Percentiles rank a stretch among this genome's conserved stretches.
These are phyloP conservation scores for Physocladia obscura DNA, from an alignment of 192 early-diverging fungal genomes.

Conservation along the genomic window DNA sequence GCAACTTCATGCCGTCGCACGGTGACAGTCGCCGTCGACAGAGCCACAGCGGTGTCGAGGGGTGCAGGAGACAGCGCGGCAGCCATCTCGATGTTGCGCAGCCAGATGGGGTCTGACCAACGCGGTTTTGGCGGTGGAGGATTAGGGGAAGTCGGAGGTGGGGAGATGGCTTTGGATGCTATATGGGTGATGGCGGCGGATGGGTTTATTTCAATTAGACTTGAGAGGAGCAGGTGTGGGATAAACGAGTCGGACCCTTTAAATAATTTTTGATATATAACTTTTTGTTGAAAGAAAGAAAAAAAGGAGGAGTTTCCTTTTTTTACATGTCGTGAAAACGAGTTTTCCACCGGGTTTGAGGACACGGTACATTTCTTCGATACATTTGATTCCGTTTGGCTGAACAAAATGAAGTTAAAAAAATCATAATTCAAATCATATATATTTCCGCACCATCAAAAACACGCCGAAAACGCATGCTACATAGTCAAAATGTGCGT, in stretches of 20 bases:
- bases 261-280: background rate
- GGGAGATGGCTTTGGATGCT: background rate
- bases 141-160: too few relatives aligned
- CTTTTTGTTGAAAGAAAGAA: background rate
- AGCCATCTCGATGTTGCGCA: background rate
- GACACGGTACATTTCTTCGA: slow-evolving; percentile 17
- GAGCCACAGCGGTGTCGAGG: background rate
- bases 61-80: background rate
- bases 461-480: slow-evolving; percentile 19
- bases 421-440: background rate
- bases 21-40: background rate
- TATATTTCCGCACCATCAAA: slow-evolving; percentile 6
- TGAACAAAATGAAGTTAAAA: background rate
- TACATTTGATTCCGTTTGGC: slow-evolving; percentile 9
- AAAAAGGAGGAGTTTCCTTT: background rate
- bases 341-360: slow-evolving; percentile 6
- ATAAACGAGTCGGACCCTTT: slow-evolving; percentile 4
- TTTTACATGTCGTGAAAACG: slow-evolving; percentile 18
- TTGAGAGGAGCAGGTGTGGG: background rate
- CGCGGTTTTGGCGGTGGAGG: background rate
- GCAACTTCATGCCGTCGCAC: background rate
- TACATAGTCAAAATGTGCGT: background rate
- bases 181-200: background rate
- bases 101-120: slow-evolving; percentile 2
- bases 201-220: background rate